Conservation (phyloP, 1,139 yeast species). For the Candida frijolesensis region DNA sequence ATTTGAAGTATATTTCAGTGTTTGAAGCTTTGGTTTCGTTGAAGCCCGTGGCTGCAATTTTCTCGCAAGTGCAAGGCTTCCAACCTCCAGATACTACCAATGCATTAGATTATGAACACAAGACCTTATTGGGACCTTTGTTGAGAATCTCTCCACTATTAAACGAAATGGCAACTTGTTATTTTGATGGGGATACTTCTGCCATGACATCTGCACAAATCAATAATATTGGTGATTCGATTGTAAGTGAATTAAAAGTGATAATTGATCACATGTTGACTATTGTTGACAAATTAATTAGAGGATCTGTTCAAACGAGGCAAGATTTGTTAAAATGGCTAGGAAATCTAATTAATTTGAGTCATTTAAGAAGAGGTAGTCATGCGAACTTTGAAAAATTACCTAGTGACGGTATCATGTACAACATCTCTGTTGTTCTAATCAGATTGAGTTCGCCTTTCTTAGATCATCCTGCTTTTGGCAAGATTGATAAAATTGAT, state of each 20-base stretch:
- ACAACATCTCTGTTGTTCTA: conserved; percentile 69
- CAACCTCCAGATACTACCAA: conserved; percentile 46
- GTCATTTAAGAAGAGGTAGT: conserved; percentile 86
- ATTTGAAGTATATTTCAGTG: conserved; percentile 53
- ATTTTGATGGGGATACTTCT: conserved; percentile 46
- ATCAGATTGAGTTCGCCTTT: conserved; percentile 83
- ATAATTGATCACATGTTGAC: conserved; percentile 62
- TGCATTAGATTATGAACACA: conserved; percentile 54
- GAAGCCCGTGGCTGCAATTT: conserved; percentile 62
- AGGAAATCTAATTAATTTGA: conserved; percentile 69
- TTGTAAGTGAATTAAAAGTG: conserved; percentile 61
- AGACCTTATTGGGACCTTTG: conserved; percentile 76
- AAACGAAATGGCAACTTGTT: conserved; percentile 42
- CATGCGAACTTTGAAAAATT: conserved; percentile 71
- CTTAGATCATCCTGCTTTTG: conserved; percentile 59
- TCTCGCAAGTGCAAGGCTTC: conserved; percentile 61
- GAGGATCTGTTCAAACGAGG: conserved; percentile 72
- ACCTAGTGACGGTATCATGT: conserved; percentile 81
- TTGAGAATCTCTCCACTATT: conserved; percentile 75
- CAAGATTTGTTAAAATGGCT: conserved; percentile 65
- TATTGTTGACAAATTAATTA: conserved; percentile 72
- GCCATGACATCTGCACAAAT: conserved; percentile 43
- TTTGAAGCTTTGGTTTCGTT: conserved; percentile 62
- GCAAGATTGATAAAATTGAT: conserved; percentile 78
- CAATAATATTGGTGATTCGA: conserved; percentile 51